Evolutionary conservation across 805 yeast species (phyloP), one percentile per base, ranked within the genome.

Genomic region (Cyberlindnera nakhonratchasimensis): DNA sequence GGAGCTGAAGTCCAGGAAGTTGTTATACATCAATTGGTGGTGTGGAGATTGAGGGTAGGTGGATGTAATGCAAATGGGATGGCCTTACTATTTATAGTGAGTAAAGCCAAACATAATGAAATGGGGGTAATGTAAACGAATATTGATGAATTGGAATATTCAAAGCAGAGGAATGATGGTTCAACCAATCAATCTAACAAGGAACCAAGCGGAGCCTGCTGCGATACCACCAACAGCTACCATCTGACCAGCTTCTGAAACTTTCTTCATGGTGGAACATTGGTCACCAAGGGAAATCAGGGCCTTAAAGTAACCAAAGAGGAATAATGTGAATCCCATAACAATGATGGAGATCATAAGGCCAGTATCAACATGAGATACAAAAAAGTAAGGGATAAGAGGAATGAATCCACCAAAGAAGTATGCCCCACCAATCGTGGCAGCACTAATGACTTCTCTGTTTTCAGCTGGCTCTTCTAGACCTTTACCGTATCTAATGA

Each of bases 121-220:
- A 23, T 8, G 25, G 19, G 24, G 24, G 11, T 13, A 14, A 20
- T 23, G 16, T 32, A 24, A 25, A 14, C 5, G 17, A n/a, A 10
- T n/a, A 13, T 6, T 10, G 14, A n/a, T 26, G 29, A n/a, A 12
- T 32, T n/a, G n/a, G n/a, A n/a, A n/a, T 32, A 10, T 32, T 16
- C 21, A 18, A 13, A 32, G 17, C 11, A n/a, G 25, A 20, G 11
- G 5, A 23, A 17, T 5, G 33, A 28, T 10, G n/a, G 17, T 7
- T 45, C 34, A 67, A 48, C 82, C 96, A 47, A 91, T 80, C 50
- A 82, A 62, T 61, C 80, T 83, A 25, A 91, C 99, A 60, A 90
- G 76, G 34, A 78, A 79, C 96, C 96, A 91, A 10, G 99, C 99
- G 19, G 95, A 86, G 5, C 96, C 95, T 5, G 99, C 98, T 18